Evolutionary conservation across 164 flowering plant species (phyloP).

Genomic region (Piper betle): DNA sequence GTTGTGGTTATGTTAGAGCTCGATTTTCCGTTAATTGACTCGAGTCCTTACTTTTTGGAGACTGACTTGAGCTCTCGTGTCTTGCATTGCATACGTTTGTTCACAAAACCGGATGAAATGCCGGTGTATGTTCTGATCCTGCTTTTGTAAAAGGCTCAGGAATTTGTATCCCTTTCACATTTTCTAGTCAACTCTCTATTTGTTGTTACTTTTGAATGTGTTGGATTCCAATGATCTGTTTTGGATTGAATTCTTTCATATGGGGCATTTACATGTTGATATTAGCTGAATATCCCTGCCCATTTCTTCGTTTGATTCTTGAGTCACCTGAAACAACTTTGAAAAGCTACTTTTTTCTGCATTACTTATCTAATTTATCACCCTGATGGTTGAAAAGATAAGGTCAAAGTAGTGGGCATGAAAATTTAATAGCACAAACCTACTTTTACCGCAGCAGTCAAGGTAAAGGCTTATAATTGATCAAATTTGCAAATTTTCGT

Average conservation of each 20-base stretch:
- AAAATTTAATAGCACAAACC: neutral
- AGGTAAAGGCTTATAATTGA: neutral
- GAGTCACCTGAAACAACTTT: too few species aligned
- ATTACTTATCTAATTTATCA: too few species aligned
- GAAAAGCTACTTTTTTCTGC: too few species aligned
- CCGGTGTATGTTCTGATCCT: neutral
- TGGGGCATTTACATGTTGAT: neutral
- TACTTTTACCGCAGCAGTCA: neutral
- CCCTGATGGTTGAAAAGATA: neutral
- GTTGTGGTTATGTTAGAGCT: neutral
- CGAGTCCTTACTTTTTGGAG: neutral
- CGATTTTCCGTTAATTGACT: neutral
- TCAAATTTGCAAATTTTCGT: neutral
- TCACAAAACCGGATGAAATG: neutral
- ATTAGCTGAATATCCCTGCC: too few species aligned
- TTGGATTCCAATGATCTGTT: too few species aligned
- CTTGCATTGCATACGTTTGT: neutral
- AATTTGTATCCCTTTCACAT: too few species aligned
- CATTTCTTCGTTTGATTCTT: too few species aligned
- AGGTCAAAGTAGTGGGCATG: neutral
- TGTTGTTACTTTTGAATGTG: too few species aligned
- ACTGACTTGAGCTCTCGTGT: neutral
- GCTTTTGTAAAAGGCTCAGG: neutral
- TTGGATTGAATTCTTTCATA: neutral
- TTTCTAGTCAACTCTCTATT: too few species aligned